Evolutionary conservation across 306 rosid genomes (phyloP).

Genomic region (Lagenaria siceraria): DNA sequence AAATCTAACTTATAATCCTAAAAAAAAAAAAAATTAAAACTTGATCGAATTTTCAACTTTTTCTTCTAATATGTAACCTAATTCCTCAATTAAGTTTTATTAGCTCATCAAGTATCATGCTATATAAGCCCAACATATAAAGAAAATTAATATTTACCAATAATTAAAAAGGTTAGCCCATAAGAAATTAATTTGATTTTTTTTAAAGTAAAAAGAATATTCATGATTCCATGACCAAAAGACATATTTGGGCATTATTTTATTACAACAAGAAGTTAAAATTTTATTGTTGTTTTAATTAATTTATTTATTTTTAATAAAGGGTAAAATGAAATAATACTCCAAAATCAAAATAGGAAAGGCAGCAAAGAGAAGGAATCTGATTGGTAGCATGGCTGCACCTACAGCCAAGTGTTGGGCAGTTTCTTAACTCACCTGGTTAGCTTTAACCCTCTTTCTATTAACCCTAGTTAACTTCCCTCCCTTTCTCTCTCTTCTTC

Average conservation of each 20-base stretch:
- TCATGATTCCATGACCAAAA: no score
- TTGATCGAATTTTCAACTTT: no score
- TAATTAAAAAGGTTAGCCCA: no score
- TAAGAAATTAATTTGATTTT: no score
- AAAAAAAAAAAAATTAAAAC: no score
- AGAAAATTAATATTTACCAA: no score
- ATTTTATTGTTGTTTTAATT: background rate
- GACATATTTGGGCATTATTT: background rate
- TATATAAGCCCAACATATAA: no score
- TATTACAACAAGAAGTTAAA: background rate
- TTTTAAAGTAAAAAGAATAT: no score
- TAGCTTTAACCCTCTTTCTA: constrained; percentile 20
- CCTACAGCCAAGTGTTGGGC: constrained; percentile 60
- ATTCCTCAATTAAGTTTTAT: no score
- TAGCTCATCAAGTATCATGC: no score
- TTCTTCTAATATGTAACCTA: no score
- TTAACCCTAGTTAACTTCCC: constrained; percentile 5
- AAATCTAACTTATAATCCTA: background rate
- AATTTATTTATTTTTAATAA: background rate
- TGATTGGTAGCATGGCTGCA: constrained; percentile 86
- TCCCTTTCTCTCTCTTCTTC: background rate
- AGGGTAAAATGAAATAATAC: background rate
- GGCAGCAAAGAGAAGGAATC: constrained; percentile 21
- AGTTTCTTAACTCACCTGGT: constrained; percentile 35
- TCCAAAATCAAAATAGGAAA: background rate